Evolutionary conservation across 768 basidiomycete species (phyloP).

Genomic region (Tulasnella sp.): DNA sequence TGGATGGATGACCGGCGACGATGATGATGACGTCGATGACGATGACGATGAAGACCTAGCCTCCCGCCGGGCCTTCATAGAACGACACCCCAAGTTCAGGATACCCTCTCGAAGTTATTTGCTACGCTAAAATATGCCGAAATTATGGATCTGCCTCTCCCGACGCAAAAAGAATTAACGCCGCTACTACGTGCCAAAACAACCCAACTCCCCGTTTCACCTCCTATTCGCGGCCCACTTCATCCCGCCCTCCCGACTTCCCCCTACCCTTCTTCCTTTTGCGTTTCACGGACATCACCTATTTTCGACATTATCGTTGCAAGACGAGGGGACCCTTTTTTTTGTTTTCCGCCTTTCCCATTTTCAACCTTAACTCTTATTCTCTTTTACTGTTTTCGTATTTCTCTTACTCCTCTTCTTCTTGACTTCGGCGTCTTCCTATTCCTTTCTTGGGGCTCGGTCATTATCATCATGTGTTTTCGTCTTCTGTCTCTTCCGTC

Average conservation of each 20-base stretch:
- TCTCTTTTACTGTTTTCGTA: not conserved
- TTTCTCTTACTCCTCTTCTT: not conserved
- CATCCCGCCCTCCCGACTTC: not conserved
- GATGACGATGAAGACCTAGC: not conserved
- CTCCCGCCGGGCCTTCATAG: not conserved
- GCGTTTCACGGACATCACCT: not conserved
- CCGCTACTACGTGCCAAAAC: not conserved
- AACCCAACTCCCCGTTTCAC: not conserved
- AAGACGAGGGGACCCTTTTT: conserved; percentile 5
- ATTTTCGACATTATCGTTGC: not conserved
- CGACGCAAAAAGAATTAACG: not conserved
- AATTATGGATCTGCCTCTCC: not conserved
- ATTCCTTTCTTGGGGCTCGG: not conserved
- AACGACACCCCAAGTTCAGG: not conserved
- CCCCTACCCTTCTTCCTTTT: not conserved
- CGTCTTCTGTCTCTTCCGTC: not conserved
- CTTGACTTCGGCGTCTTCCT: not conserved
- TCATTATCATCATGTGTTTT: not conserved
- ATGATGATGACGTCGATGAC: not conserved
- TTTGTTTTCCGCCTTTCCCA: not conserved
- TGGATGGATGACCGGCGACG: not conserved
- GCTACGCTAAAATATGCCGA: not conserved
- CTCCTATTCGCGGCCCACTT: not conserved
- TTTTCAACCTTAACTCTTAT: not conserved
- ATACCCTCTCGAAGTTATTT: conserved; percentile 5